Evolutionary conservation across 208 protist genomes (phyloP).

Genomic region (Trypanosoma rangeli): DNA sequence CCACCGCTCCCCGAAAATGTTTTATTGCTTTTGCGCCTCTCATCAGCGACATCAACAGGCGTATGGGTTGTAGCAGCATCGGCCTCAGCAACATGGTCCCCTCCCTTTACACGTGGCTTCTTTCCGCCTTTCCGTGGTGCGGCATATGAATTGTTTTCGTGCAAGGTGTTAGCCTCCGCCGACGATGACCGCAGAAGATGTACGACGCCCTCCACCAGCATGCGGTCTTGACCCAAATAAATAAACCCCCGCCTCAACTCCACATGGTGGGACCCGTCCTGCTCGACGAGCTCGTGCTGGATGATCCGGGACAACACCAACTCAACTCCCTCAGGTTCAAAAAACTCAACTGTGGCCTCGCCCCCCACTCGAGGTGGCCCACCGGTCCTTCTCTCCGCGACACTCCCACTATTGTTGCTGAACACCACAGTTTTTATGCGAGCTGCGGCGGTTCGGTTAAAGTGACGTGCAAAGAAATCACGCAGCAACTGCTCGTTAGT

Average conservation of each 20-base stretch:
- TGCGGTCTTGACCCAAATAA: constrained; percentile 34
- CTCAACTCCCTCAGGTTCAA: constrained; percentile 17
- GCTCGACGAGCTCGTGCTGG: constrained; percentile 28
- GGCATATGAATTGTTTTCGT: not conserved
- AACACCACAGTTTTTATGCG: constrained; percentile 13
- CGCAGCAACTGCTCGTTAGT: constrained; percentile 18
- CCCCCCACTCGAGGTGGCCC: constrained; percentile 7
- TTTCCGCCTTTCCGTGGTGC: not conserved
- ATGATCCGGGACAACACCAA: constrained; percentile 29
- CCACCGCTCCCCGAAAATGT: not conserved
- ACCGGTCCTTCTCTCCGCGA: not conserved
- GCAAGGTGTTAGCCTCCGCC: not conserved
- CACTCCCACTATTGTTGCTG: not conserved
- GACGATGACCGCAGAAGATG: not conserved
- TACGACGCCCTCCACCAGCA: constrained; percentile 61
- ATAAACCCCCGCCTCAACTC: constrained; percentile 61
- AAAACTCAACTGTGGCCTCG: constrained; percentile 29
- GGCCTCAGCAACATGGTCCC: not conserved
- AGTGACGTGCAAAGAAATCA: constrained; percentile 30
- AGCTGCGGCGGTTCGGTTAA: constrained; percentile 25
- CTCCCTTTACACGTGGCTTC: not conserved
- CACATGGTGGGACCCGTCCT: constrained; percentile 24
- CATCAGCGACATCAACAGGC: not conserved
- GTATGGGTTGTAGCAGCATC: not conserved
- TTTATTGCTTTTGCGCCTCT: not conserved